phyloP scores from a whole-genome alignment of 2,329 filamentous ascomycete genomes.

The Cordyceps javanica region DNA sequence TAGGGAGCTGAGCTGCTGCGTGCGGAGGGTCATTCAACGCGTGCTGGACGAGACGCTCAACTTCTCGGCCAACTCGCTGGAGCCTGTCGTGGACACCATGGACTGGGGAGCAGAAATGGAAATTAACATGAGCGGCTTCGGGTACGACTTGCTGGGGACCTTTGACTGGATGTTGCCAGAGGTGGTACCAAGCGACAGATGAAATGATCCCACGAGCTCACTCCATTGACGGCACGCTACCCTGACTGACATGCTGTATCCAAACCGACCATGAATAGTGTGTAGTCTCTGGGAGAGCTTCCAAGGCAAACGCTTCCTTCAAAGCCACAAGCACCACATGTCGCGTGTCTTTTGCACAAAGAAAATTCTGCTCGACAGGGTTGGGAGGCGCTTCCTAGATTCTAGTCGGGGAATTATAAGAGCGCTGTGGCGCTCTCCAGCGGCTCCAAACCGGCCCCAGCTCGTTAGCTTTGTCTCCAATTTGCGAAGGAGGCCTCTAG shows the following conservation, averaged over 20 bases:
- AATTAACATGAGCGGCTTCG: neutral
- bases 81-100: neutral
- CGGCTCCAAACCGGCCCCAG: neutral
- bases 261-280: no score
- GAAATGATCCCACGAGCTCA: neutral
- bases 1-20: neutral
- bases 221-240: neutral
- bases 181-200: neutral
- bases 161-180: neutral
- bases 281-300: no score
- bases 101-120: neutral
- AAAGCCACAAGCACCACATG: no score
- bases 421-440: neutral
- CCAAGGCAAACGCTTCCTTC: no score
- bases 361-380: neutral
- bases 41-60: neutral
- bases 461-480: neutral
- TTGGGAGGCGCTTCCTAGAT: neutral
- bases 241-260: no score
- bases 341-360: neutral
- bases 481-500: neutral
- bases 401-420: neutral
- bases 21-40: neutral
- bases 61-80: neutral
- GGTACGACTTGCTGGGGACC: neutral